These are phyloP conservation scores for Cucumis hystrix DNA, from an alignment of 306 rosid species.

Conservation along the genomic window DNA sequence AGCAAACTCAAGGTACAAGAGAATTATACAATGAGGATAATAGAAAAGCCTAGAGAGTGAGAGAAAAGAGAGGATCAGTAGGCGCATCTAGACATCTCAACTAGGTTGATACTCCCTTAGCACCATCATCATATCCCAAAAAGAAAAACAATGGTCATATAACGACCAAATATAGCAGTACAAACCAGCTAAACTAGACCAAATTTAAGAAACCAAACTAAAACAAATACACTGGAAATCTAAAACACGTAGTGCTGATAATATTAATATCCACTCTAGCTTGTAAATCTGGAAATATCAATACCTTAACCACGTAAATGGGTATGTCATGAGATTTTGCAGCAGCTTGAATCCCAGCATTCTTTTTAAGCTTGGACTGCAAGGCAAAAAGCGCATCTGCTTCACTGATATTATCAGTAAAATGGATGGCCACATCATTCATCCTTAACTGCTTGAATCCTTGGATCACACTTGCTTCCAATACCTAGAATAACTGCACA, in stretches of 20 bases:
- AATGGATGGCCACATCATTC: constrained; percentile 41
- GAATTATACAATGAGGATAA: no score
- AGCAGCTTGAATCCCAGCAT: constrained; percentile 81
- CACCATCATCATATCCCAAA: no score
- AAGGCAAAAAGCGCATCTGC: constrained; percentile 84
- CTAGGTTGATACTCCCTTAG: no score
- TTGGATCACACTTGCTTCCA: constrained; percentile 72
- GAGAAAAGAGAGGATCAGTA: no score
- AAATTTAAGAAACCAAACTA: no score
- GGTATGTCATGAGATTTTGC: constrained; percentile 73
- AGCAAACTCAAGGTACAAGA: no score
- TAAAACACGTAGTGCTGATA: background rate
- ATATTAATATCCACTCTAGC: background rate
- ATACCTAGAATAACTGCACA: constrained; percentile 58
- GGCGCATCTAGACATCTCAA: no score
- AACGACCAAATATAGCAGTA: no score
- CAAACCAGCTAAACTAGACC: no score
- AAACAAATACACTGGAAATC: no score
- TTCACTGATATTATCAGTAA: constrained; percentile 79
- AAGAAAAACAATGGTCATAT: no score
- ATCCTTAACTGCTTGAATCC: constrained; percentile 64
- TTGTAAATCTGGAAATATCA: background rate
- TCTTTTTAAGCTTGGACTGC: constrained; percentile 84
- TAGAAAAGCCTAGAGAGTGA: no score
- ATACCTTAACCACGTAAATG: constrained; percentile 69